Evolutionary conservation across 169 alveolate genomes (phyloP).

Genomic region (Plasmodium cynomolgi): DNA sequence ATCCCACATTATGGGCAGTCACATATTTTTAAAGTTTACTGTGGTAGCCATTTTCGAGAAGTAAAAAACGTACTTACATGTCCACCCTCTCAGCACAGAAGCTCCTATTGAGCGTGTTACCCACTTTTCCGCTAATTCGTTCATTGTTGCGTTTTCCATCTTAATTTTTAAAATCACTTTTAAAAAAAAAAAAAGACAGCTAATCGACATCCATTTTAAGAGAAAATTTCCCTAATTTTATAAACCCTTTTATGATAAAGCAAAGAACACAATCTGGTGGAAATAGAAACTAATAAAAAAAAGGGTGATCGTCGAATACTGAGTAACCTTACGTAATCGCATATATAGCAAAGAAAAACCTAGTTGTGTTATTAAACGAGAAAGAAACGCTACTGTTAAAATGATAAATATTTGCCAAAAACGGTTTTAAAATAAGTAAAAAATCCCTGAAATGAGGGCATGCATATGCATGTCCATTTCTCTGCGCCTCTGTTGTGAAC

Average conservation of each 20-base stretch:
- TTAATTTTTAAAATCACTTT: slow-evolving; percentile 1
- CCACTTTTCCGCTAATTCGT: not conserved
- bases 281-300: not conserved
- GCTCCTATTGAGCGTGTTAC: not conserved
- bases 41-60: slow-evolving; percentile 2
- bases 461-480: slow-evolving; percentile 1
- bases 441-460: not conserved
- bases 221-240: not conserved
- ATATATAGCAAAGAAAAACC: not conserved
- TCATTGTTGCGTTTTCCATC: not conserved
- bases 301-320: not conserved
- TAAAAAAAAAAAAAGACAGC: not conserved
- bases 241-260: not conserved
- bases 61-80: not conserved
- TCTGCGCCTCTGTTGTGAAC: not conserved
- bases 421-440: not conserved
- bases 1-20: not conserved
- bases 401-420: not conserved
- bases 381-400: not conserved
- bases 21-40: not conserved
- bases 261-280: not conserved
- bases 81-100: not conserved
- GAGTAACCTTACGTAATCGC: not conserved
- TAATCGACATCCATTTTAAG: not conserved
- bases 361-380: not conserved